Conservation (phyloP, 2,329 filamentous ascomycete species). For the Ascochyta rabiei region DNA sequence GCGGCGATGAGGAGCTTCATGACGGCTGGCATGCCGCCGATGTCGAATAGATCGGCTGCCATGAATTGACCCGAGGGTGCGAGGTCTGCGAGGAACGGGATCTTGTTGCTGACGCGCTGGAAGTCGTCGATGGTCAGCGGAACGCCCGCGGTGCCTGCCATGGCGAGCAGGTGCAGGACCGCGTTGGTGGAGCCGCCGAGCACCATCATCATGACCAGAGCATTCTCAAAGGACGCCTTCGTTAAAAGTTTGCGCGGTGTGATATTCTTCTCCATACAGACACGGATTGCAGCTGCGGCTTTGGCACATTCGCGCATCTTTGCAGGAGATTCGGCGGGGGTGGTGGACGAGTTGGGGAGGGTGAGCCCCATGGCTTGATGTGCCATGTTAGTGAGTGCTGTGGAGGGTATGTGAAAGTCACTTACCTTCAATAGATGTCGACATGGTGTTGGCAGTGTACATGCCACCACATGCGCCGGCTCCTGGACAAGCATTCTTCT, state of each 20-base stretch:
- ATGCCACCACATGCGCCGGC: conserved; percentile 87
- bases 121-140: conserved; percentile 81
- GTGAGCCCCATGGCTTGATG: conserved; percentile 76
- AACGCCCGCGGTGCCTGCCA: conserved; percentile 84
- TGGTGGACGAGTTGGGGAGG: conserved; percentile 83
- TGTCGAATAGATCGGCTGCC: conserved; percentile 85
- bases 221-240: conserved; percentile 83
- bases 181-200: conserved; percentile 91
- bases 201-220: conserved; percentile 87
- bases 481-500: conserved; percentile 77
- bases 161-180: conserved; percentile 86
- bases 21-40: conserved; percentile 84
- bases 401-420: too few species aligned
- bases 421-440: conserved; percentile 74
- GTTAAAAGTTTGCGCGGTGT: conserved; percentile 81
- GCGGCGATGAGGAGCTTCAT: conserved; percentile 83
- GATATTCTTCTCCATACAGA: conserved; percentile 83
- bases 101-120: conserved; percentile 78
- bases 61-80: conserved; percentile 83
- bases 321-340: conserved; percentile 77
- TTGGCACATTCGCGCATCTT: conserved; percentile 88
- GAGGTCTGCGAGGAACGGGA: conserved; percentile 84
- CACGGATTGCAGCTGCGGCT: conserved; percentile 76
- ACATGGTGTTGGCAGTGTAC: conserved; percentile 96
- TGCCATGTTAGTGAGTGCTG: conserved; percentile 5